Evolutionary conservation across 1,284 basidiomycete species (phyloP), one percentile per base, ranked within the genome.

Genomic region (Xerocomus cyaneibrunnescens): DNA sequence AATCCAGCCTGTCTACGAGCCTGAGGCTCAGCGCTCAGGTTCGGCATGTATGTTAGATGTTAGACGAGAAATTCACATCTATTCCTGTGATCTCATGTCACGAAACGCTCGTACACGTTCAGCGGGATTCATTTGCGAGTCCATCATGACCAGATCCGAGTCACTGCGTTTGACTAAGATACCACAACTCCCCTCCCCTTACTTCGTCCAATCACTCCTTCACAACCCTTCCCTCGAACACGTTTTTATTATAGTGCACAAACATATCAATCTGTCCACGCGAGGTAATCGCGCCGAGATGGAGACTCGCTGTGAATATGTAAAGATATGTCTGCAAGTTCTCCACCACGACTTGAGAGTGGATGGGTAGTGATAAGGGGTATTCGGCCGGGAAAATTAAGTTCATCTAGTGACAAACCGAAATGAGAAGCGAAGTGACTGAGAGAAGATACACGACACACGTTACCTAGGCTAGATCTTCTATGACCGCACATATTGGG

Each of bases 181-280:
- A 79, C 56, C 68, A 72, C 21, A 68, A 45, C 17, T 68, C 64
- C 2, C 74, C 75, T 5, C 57, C 57, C 50, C 52, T 68, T 7
- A 78, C 66, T 56, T 79, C 76, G 7, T 65, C 56, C 32, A 80
- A 52, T 76, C 77, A 79, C 55, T 78, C 76, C 9, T 50, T 51
- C 8, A 77, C 67, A 3, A 71, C 43, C 1, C 50, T 65, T 17
- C 67, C 58, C 4, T 74, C 68, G 43, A 71, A 79, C 1, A 74
- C 72, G 55, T 78, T 76, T 3, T 58, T 56, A 49, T 79, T 77
- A 57, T 66, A 79, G 48, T 64, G 72, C 0, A 75, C 49, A 19
- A 59, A 45, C 17, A 79, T 40, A 5, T 56, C 60, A 30, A 80
- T 49, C 28, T 12, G 45, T n/a, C 57, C 47, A 8, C 10, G 17